Percentiles rank a stretch among this genome's conserved stretches.
Conservation (phyloP, 208 protist genomes). For the Leishmania amazonensis region DNA sequence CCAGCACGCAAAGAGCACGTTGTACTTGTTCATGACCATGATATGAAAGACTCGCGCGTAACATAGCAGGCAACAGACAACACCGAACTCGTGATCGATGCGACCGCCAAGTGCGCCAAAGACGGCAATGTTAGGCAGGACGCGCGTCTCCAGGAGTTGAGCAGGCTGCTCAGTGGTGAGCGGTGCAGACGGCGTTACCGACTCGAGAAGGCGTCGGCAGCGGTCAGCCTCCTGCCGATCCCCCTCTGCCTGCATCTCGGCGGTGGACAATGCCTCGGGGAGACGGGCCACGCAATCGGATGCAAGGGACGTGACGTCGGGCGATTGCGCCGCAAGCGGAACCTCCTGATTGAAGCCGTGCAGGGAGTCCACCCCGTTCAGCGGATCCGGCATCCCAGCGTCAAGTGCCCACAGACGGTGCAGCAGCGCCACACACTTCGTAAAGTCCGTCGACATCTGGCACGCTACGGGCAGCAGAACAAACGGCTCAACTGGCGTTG, state of each 20-base stretch:
- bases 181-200: slow-evolving; percentile 3
- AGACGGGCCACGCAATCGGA: slow-evolving; percentile 4
- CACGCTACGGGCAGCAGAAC: slow-evolving; percentile 58
- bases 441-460: slow-evolving; percentile 86
- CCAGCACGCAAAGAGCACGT: slow-evolving; percentile 76
- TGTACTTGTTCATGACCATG: slow-evolving; percentile 44
- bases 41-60: slow-evolving; percentile 41
- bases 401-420: slow-evolving; percentile 31
- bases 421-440: slow-evolving; percentile 60
- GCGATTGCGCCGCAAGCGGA: not conserved
- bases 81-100: slow-evolving; percentile 75
- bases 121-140: slow-evolving; percentile 63
- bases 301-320: not conserved
- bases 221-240: slow-evolving; percentile 15
- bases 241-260: slow-evolving; percentile 9
- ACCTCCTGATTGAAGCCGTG: not conserved
- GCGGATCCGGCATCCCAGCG: slow-evolving; percentile 7
- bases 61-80: slow-evolving; percentile 35
- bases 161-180: not conserved
- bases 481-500: slow-evolving; percentile 9
- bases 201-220: slow-evolving; percentile 9
- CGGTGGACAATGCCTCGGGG: not conserved
- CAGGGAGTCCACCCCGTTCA: not conserved
- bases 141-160: slow-evolving; percentile 18
- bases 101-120: slow-evolving; percentile 76